phyloP scores from a whole-genome alignment of 23 red algal genomes.

The Agarophyton chilense region DNA sequence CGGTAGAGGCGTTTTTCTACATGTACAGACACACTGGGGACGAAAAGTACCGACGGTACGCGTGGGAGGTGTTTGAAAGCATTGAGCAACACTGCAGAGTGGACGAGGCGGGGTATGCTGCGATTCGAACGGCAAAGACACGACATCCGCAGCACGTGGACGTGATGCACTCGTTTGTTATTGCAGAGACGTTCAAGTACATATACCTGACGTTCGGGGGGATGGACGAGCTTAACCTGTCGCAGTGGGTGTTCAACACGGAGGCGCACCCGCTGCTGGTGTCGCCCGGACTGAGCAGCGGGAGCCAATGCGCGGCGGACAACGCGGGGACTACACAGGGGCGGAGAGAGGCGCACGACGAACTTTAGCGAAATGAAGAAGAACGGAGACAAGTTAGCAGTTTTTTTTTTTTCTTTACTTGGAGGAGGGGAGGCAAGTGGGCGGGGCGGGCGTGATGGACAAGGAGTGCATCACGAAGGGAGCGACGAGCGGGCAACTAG shows the following conservation, averaged over 20 bases:
- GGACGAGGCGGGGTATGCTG: constrained; percentile 33
- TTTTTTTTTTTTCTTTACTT: no score
- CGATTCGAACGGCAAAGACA: constrained; percentile 14
- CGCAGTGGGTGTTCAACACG: constrained; percentile 78
- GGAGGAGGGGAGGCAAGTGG: no score
- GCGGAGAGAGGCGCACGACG: not conserved
- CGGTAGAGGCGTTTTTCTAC: constrained; percentile 85
- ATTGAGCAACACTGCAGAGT: constrained; percentile 63
- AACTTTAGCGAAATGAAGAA: not conserved
- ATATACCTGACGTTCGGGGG: constrained; percentile 76
- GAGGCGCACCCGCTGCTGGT: constrained; percentile 86
- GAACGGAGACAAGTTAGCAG: not conserved
- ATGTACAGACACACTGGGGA: constrained; percentile 70
- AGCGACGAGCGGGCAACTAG: no score
- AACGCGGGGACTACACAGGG: no score
- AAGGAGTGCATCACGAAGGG: no score
- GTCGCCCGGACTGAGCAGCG: constrained; percentile 27
- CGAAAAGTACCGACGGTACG: constrained; percentile 76
- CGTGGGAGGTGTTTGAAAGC: constrained; percentile 73
- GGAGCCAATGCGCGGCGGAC: not conserved
- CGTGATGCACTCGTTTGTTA: constrained; percentile 59
- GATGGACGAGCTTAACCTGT: constrained; percentile 9
- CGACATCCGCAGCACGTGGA: constrained; percentile 42
- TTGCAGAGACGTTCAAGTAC: constrained; percentile 89
- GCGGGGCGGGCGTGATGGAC: no score